Conservation (phyloP, 139 green algal genomes). For the Penium margaritaceum region DNA sequence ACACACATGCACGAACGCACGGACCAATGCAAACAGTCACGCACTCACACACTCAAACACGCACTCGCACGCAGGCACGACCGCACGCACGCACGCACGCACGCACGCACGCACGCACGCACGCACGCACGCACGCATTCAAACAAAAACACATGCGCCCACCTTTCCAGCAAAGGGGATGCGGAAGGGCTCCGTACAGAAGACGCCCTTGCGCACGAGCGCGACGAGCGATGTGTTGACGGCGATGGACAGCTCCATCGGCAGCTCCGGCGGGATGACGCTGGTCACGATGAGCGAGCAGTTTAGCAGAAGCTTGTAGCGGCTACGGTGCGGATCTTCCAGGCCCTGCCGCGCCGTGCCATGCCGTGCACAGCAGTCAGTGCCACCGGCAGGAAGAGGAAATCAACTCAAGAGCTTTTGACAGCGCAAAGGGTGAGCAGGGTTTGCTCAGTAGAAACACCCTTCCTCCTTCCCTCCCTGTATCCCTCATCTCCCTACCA, state of each 20-base stretch:
- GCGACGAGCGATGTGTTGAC: slow-evolving; percentile 72
- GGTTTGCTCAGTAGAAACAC: no score
- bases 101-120: neutral
- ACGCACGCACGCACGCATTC: neutral
- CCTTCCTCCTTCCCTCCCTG: no score
- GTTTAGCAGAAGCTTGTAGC: slow-evolving; percentile 95
- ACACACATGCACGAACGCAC: neutral
- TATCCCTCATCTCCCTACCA: no score
- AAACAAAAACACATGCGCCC: neutral
- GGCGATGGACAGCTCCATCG: slow-evolving; percentile 95
- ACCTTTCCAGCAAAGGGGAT: slow-evolving; percentile 91
- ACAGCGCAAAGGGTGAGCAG: no score
- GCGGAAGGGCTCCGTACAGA: no score
- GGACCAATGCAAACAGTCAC: neutral
- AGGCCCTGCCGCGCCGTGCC: no score
- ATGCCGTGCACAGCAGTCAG: no score
- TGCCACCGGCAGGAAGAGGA: no score
- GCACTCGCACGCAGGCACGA: neutral
- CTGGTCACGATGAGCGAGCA: slow-evolving; percentile 98
- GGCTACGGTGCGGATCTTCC: slow-evolving; percentile 73
- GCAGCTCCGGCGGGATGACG: slow-evolving; percentile 91
- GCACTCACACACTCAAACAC: neutral
- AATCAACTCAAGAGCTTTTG: no score
- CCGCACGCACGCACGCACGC: neutral
- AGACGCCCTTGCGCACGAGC: slow-evolving; percentile 49